phyloP scores from a whole-genome alignment of 768 basidiomycete genomes.

The Antrodiella citrinella region DNA sequence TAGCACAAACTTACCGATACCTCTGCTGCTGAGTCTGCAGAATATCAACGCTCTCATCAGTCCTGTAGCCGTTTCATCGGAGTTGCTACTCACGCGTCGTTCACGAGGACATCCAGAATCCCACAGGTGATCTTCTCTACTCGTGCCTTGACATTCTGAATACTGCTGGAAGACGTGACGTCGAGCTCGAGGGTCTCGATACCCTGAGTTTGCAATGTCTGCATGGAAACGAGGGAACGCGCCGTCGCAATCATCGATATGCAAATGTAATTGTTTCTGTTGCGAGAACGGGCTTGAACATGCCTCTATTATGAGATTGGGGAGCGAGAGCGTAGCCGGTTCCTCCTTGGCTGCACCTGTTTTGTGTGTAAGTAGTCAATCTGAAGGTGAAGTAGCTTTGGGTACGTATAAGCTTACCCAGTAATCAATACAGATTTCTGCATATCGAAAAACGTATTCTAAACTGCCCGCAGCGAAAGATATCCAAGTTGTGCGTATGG shows the following conservation, averaged over 20 bases:
- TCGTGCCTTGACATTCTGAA: not conserved
- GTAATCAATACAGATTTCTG: not conserved
- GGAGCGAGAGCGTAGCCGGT: not conserved
- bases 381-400: not conserved
- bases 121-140: not conserved
- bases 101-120: not conserved
- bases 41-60: no score
- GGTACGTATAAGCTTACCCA: not conserved
- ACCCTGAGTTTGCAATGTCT: not conserved
- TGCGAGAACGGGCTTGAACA: not conserved
- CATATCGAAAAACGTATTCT: no score
- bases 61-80: no score
- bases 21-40: not conserved
- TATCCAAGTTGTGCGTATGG: no score
- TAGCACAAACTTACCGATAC: not conserved
- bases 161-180: not conserved
- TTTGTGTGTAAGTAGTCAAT: not conserved
- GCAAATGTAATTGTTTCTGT: not conserved
- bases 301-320: not conserved
- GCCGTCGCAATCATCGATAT: not conserved
- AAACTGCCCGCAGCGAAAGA: no score
- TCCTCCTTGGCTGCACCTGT: not conserved
- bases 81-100: conserved; percentile 2
- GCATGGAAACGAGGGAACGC: not conserved
- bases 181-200: not conserved